Evolutionary conservation across 2,329 filamentous ascomycete species (phyloP).

Genomic region (Graphilbum sp.): DNA sequence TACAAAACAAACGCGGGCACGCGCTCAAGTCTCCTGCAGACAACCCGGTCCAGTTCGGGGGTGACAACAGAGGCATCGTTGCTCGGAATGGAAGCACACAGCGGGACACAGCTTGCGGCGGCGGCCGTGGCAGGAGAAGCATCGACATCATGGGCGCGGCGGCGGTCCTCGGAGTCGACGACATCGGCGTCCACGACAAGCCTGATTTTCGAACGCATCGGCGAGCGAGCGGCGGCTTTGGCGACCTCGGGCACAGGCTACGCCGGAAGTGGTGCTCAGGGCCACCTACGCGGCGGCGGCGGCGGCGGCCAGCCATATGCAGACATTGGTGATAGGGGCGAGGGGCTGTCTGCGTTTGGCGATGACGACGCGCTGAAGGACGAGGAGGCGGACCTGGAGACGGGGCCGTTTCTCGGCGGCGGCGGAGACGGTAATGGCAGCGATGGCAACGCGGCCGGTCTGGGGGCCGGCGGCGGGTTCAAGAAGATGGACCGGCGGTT

Average conservation of each 20-base stretch:
- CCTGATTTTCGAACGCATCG: slow-evolving; percentile 62
- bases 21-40: no score
- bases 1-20: no score
- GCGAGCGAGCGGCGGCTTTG: slow-evolving; percentile 36
- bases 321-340: slow-evolving; percentile 10
- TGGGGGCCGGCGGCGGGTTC: slow-evolving; percentile 8
- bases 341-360: slow-evolving; percentile 21
- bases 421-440: slow-evolving; percentile 12
- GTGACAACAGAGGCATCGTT: no score
- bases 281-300: not conserved
- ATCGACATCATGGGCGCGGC: not conserved
- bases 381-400: slow-evolving; percentile 28
- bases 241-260: no score
- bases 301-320: not conserved
- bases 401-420: slow-evolving; percentile 32
- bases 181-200: slow-evolving; percentile 76
- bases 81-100: no score
- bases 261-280: no score
- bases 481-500: slow-evolving; percentile 50
- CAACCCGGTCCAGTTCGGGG: no score
- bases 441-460: slow-evolving; percentile 12
- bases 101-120: no score
- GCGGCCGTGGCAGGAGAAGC: not conserved
- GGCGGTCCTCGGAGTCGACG: slow-evolving; percentile 36
- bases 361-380: slow-evolving; percentile 30